These are phyloP conservation scores for Tylopilus rubrobrunneus DNA, from an alignment of 768 basidiomycete species.

Conservation along the genomic window DNA sequence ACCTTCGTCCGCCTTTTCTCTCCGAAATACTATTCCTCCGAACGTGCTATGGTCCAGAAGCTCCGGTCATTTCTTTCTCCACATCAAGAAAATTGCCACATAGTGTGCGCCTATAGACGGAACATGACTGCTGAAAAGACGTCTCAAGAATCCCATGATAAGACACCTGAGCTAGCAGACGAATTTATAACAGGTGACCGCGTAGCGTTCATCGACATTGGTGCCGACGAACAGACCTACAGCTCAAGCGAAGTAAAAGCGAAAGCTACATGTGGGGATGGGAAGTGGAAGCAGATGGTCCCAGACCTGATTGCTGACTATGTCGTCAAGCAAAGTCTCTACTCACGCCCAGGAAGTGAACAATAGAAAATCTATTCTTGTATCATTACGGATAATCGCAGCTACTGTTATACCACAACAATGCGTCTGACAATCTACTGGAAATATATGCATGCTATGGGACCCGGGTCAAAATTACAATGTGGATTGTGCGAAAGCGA, in stretches of 20 bases:
- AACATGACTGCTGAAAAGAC: conserved; percentile 11
- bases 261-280: conserved; percentile 18
- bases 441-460: too few relatives aligned
- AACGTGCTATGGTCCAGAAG: conserved; percentile 49
- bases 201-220: conserved; percentile 62
- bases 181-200: conserved; percentile 50
- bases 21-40: conserved; percentile 64
- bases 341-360: conserved; percentile 19
- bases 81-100: conserved; percentile 51
- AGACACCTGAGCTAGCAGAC: conserved; percentile 33
- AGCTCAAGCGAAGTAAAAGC: conserved; percentile 69
- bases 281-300: conserved; percentile 47
- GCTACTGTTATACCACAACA: not conserved
- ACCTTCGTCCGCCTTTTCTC: conserved; percentile 80
- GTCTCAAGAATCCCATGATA: conserved; percentile 29
- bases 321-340: conserved; percentile 46
- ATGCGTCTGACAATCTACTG: not conserved
- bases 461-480: conserved; percentile 5
- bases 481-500: conserved; percentile 82
- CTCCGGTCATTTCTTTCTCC: conserved; percentile 58
- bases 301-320: conserved; percentile 46
- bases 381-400: conserved; percentile 1
- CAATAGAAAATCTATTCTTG: conserved; percentile 13
- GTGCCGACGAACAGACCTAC: conserved; percentile 47
- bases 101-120: conserved; percentile 64